Conservation (phyloP, 257 asterid genomes). For the Solanum pinnatisectum region DNA sequence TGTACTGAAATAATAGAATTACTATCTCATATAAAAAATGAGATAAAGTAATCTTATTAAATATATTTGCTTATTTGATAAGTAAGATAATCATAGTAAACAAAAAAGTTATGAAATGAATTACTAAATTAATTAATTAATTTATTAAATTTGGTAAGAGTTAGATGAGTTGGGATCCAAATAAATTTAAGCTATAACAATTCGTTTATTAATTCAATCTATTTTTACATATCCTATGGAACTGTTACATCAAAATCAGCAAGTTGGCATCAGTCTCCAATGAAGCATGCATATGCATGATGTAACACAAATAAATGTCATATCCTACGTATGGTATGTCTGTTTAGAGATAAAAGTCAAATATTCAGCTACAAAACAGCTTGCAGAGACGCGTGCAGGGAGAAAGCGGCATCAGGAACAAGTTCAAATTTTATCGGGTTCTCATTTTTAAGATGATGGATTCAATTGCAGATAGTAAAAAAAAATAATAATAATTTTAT, state of each 20-base stretch:
- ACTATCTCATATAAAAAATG: too few relatives aligned
- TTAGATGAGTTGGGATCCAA: too few relatives aligned
- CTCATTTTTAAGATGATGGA: neutral
- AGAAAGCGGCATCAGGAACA: neutral
- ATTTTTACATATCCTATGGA: neutral
- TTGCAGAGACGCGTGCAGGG: neutral
- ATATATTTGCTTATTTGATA: neutral
- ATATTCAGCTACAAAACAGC: slow-evolving; percentile 10
- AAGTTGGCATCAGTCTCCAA: neutral
- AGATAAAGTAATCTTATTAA: neutral
- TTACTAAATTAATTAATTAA: too few relatives aligned
- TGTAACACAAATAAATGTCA: neutral
- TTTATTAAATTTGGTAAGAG: neutral
- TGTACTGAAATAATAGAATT: too few relatives aligned
- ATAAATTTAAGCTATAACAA: neutral
- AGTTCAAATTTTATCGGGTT: neutral
- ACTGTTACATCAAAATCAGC: neutral
- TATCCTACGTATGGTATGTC: neutral
- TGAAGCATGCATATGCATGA: neutral
- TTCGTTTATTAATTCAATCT: neutral
- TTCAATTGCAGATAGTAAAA: too few relatives aligned
- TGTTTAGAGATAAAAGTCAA: slow-evolving; percentile 7
- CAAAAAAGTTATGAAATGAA: too few relatives aligned
- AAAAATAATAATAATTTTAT: too few relatives aligned
- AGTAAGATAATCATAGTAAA: neutral